Evolutionary conservation across 805 yeast genomes (phyloP), one percentile per base, ranked within the genome.

Genomic region (Sugiyamaella chiloensis): DNA sequence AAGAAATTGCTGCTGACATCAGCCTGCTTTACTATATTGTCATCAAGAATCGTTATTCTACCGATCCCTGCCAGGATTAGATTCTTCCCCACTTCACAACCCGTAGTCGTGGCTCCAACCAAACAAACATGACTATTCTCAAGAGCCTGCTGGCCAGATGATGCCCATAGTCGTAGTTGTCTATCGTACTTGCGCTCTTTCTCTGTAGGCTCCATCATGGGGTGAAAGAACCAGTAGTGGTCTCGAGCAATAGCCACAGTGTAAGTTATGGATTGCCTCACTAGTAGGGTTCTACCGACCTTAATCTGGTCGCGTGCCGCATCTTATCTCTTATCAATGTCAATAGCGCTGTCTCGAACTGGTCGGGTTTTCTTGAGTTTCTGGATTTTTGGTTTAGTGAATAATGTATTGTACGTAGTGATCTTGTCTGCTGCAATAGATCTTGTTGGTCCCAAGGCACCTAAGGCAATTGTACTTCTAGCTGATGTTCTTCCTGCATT

Each of bases 401-500:
- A 91, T 66, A 91, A 91, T 63, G 83, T 91, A 8, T 76, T 91
- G 0, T 91, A 90, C 67, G 97, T 91, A 26, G 91, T 91, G 12
- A 90, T 91, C 32, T 70, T 91, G 11, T 81, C 95, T 0, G 96
- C 97, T 0, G 98, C 98, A 1, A 79, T 87, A 26, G 99, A 91
- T 61, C 70, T 91, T 11, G 96, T 90, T 1, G 96, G 96, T 0
- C 78, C 87, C 0, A 57, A 72, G 5, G 76, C 85, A 0, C 97
- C 99, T 7, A 91, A 91, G 64, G 90, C 95, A 1, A 67, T 83
- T 1, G 96, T 91, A 3, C 69, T 91, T 5, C 67, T 91, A 50
- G 91, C 95, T 0, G 96, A 91, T 63, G 87, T 91, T 24, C 55
- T 87, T 14, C 98, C 99, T 0, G 77, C 96, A 1, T 83, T 91